These are phyloP conservation scores for Xanthoparmelia taractica DNA, from an alignment of 495 filamentous ascomycete species.

Conservation along the genomic window DNA sequence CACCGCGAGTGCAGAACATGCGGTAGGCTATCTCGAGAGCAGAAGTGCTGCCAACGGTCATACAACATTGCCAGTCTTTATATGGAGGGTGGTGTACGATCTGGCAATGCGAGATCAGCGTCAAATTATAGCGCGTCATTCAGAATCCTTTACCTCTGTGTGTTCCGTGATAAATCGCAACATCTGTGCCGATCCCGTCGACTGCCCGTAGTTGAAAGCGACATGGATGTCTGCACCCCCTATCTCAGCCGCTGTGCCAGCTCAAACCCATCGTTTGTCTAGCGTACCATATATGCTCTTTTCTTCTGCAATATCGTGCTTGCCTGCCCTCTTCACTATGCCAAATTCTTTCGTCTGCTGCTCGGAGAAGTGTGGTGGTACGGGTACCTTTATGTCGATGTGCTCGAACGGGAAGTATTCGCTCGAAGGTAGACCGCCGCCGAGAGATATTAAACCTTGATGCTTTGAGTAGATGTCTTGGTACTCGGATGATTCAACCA, in stretches of 20 bases:
- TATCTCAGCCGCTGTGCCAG: constrained; percentile 10
- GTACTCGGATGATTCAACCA: not conserved
- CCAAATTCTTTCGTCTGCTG: constrained; percentile 49
- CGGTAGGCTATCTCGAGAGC: constrained; percentile 69
- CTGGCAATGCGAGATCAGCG: constrained; percentile 24
- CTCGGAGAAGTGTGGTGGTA: constrained; percentile 59
- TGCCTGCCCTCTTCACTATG: constrained; percentile 55
- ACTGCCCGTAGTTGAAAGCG: constrained; percentile 84
- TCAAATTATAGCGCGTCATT: not conserved
- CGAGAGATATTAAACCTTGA: constrained; percentile 70
- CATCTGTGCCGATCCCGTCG: constrained; percentile 76
- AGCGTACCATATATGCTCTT: constrained; percentile 51
- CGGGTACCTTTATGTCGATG: constrained; percentile 60
- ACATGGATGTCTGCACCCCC: constrained; percentile 58
- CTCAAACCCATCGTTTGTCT: constrained; percentile 23
- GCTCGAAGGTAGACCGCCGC: constrained; percentile 81
- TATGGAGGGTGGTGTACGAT: constrained; percentile 69
- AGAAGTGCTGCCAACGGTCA: constrained; percentile 71
- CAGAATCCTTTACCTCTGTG: constrained; percentile 53
- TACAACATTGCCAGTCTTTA: constrained; percentile 68
- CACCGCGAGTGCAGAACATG: constrained; percentile 65
- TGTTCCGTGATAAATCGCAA: constrained; percentile 88
- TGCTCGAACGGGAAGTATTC: constrained; percentile 82
- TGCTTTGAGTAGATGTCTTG: not conserved
- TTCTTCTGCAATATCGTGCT: constrained; percentile 67